phyloP scores from a whole-genome alignment of 1,284 basidiomycete genomes.

The Trametes versicolor region DNA sequence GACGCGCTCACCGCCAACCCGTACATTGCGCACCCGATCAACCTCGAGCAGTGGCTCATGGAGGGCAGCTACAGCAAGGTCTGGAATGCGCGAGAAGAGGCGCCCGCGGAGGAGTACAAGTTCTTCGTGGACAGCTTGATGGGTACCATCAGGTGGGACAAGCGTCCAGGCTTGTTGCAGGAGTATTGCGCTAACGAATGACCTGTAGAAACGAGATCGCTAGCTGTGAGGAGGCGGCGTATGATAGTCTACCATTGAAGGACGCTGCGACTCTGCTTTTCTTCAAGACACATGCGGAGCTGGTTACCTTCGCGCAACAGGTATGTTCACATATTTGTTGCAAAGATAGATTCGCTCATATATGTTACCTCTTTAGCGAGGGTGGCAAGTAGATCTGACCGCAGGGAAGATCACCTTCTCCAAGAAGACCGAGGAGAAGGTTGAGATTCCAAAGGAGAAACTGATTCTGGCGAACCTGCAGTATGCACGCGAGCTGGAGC shows the following conservation, averaged over 20 bases:
- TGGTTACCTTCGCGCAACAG: slow-evolving; percentile 81
- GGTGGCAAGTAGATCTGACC: slow-evolving; percentile 77
- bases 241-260: slow-evolving; percentile 86
- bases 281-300: slow-evolving; percentile 82
- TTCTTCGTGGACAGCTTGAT: slow-evolving; percentile 92
- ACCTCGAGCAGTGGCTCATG: slow-evolving; percentile 98
- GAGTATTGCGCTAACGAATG: neutral
- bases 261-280: slow-evolving; percentile 91
- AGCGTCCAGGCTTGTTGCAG: neutral
- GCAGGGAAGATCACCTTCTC: slow-evolving; percentile 69
- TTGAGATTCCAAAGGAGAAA: slow-evolving; percentile 85
- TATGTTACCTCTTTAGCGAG: slow-evolving; percentile 56
- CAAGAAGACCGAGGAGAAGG: slow-evolving; percentile 78
- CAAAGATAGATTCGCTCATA: slow-evolving; percentile 7
- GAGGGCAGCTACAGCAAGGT: slow-evolving; percentile 99
- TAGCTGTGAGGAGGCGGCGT: slow-evolving; percentile 91
- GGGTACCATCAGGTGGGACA: slow-evolving; percentile 87
- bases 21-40: slow-evolving; percentile 87
- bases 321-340: slow-evolving; percentile 48
- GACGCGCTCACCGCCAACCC: slow-evolving; percentile 80
- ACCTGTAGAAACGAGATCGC: slow-evolving; percentile 87
- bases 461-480: slow-evolving; percentile 78
- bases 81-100: slow-evolving; percentile 93
- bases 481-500: slow-evolving; percentile 88
- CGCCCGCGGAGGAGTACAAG: slow-evolving; percentile 87